Evolutionary conservation across 2,329 filamentous ascomycete species (phyloP).

Genomic region (Dothistroma septosporum): DNA sequence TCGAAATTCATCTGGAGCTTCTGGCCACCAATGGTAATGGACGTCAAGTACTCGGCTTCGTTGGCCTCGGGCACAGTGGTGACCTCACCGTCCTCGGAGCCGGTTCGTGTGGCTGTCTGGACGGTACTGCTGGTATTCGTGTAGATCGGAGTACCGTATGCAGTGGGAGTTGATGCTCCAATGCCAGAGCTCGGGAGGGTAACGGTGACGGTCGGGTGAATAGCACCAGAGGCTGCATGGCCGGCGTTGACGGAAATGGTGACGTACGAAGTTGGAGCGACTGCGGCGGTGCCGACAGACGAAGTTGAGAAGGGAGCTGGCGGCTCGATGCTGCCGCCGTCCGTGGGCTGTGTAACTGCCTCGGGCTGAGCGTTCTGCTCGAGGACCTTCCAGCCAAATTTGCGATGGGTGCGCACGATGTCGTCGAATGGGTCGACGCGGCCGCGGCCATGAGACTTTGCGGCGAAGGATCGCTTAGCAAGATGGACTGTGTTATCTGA

Average conservation of each 20-base stretch:
- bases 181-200: not conserved
- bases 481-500: slow-evolving; percentile 23
- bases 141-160: slow-evolving; percentile 4
- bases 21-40: slow-evolving; percentile 66
- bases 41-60: slow-evolving; percentile 66
- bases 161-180: slow-evolving; percentile 1
- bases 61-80: slow-evolving; percentile 60
- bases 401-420: slow-evolving; percentile 63
- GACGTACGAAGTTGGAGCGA: not conserved
- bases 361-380: slow-evolving; percentile 12
- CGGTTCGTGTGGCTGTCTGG: slow-evolving; percentile 12
- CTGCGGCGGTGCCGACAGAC: not conserved
- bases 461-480: slow-evolving; percentile 58
- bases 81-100: slow-evolving; percentile 43
- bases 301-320: slow-evolving; percentile 1
- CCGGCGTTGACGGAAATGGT: not conserved
- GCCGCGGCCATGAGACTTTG: slow-evolving; percentile 47
- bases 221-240: not conserved
- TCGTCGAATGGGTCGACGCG: slow-evolving; percentile 59
- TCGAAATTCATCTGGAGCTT: slow-evolving; percentile 67
- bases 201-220: slow-evolving; percentile 3
- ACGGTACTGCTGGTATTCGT: slow-evolving; percentile 10
- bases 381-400: slow-evolving; percentile 50
- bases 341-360: not conserved
- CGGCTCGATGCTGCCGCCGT: not conserved